phyloP scores from a whole-genome alignment of 495 filamentous ascomycete genomes.

The Tuber indicum region DNA sequence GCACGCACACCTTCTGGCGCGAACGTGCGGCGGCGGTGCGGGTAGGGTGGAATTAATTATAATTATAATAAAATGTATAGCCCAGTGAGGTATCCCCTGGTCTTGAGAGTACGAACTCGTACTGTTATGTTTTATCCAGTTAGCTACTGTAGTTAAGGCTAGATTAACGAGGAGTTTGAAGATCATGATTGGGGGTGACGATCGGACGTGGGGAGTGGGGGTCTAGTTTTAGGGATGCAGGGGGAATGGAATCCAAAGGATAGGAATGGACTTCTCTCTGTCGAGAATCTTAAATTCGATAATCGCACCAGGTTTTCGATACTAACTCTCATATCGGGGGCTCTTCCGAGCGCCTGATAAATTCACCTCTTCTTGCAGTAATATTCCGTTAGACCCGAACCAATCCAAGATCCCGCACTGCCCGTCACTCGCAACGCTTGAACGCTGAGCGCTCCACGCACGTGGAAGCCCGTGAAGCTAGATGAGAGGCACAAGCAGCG shows the following conservation, averaged over 20 bases:
- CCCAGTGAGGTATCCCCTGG: background rate
- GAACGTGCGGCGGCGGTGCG: background rate
- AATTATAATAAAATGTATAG: background rate
- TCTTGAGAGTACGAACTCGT: background rate
- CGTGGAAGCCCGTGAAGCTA: background rate
- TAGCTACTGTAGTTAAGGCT: background rate
- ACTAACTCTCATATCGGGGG: background rate
- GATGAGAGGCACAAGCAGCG: background rate
- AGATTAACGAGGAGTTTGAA: background rate
- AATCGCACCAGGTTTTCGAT: background rate
- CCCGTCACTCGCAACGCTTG: background rate
- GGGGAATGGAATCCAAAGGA: background rate
- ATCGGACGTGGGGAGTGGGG: background rate
- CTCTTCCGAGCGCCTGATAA: background rate
- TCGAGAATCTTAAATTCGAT: background rate
- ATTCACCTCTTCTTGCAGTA: background rate
- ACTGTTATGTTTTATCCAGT: background rate
- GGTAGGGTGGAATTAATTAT: background rate
- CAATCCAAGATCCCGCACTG: background rate
- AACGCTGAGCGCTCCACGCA: background rate
- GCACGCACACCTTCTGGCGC: background rate
- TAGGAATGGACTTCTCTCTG: background rate
- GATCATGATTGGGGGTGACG: background rate
- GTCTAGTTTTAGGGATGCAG: background rate
- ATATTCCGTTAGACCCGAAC: background rate